These are phyloP conservation scores for Xylaria sp. DNA, from an alignment of 2,329 filamentous ascomycete genomes.

Conservation along the genomic window DNA sequence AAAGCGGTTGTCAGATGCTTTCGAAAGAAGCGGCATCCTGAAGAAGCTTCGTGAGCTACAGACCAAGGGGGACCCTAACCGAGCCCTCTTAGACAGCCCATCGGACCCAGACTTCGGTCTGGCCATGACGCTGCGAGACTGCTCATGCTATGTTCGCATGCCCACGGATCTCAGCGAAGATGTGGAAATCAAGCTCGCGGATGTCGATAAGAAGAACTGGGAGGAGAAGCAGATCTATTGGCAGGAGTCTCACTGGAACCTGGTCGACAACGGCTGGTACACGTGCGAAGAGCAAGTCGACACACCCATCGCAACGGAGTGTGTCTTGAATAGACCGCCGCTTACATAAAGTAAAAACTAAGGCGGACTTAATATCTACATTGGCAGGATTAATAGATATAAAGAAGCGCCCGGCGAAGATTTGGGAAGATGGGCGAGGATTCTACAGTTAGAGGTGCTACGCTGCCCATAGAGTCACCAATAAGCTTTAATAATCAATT, in stretches of 20 bases:
- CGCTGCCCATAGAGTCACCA: conserved; percentile 2
- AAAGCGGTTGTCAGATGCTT: conserved; percentile 51
- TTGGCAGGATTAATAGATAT: neutral
- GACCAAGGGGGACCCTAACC: conserved; percentile 54
- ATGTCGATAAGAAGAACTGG: conserved; percentile 80
- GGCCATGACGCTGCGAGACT: conserved; percentile 85
- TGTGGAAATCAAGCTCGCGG: conserved; percentile 72
- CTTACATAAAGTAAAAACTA: conserved; percentile 22
- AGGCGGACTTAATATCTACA: neutral
- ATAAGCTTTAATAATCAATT: neutral
- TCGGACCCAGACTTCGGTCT: conserved; percentile 64
- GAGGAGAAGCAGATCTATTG: conserved; percentile 75
- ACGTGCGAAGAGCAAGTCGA: conserved; percentile 40
- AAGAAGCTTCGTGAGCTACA: conserved; percentile 51
- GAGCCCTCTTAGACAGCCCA: conserved; percentile 56
- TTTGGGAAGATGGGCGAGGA: neutral
- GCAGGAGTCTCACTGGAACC: conserved; percentile 68
- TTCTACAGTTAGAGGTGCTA: neutral
- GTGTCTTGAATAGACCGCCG: conserved; percentile 40
- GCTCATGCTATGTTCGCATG: conserved; percentile 77
- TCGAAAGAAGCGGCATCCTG: conserved; percentile 54
- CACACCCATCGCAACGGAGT: conserved; percentile 45
- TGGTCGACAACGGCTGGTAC: conserved; percentile 78
- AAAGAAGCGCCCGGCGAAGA: neutral
- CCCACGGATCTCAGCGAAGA: conserved; percentile 45